A percentile compares a stretch with the other conserved stretches of the same genome.
Conservation (phyloP, 2,329 filamentous ascomycete genomes). For the Blastomyces percursus region DNA sequence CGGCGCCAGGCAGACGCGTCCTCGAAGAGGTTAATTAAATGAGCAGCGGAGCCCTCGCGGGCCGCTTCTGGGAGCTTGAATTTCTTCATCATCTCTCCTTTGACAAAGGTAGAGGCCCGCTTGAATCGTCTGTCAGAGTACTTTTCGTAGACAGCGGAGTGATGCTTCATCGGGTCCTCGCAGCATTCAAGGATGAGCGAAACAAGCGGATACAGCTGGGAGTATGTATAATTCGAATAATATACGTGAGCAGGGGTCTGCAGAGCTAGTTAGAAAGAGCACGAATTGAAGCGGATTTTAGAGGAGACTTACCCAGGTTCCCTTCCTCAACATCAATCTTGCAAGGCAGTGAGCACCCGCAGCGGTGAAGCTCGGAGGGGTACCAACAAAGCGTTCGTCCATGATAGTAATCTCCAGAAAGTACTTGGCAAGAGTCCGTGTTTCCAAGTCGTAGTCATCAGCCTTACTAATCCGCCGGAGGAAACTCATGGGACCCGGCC, state of each 20-base stretch:
- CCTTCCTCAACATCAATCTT: slow-evolving; percentile 78
- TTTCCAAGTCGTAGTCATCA: slow-evolving; percentile 94
- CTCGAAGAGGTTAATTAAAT: slow-evolving; percentile 5
- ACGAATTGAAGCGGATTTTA: background rate
- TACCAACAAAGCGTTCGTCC: slow-evolving; percentile 93
- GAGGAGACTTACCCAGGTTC: slow-evolving; percentile 66
- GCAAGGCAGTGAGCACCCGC: slow-evolving; percentile 89
- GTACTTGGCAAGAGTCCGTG: slow-evolving; percentile 90
- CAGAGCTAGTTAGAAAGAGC: slow-evolving; percentile 2
- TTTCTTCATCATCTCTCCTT: slow-evolving; percentile 56
- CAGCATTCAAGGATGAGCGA: slow-evolving; percentile 78
- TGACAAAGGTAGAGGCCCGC: slow-evolving; percentile 68
- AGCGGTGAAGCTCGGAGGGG: slow-evolving; percentile 78
- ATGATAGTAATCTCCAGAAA: slow-evolving; percentile 94
- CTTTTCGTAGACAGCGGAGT: slow-evolving; percentile 80
- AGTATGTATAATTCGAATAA: slow-evolving; percentile 87
- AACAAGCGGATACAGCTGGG: slow-evolving; percentile 68
- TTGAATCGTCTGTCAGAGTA: slow-evolving; percentile 83
- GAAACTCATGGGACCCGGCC: slow-evolving; percentile 99
- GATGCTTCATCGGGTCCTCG: slow-evolving; percentile 67
- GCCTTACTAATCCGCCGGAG: slow-evolving; percentile 94
- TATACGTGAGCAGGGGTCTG: slow-evolving; percentile 74
- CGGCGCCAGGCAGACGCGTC: slow-evolving; percentile 2
- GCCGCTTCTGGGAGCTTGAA: slow-evolving; percentile 40
- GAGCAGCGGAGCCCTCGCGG: slow-evolving; percentile 12